Conservation (phyloP, 306 rosid species). For the Cicer arietinum region DNA sequence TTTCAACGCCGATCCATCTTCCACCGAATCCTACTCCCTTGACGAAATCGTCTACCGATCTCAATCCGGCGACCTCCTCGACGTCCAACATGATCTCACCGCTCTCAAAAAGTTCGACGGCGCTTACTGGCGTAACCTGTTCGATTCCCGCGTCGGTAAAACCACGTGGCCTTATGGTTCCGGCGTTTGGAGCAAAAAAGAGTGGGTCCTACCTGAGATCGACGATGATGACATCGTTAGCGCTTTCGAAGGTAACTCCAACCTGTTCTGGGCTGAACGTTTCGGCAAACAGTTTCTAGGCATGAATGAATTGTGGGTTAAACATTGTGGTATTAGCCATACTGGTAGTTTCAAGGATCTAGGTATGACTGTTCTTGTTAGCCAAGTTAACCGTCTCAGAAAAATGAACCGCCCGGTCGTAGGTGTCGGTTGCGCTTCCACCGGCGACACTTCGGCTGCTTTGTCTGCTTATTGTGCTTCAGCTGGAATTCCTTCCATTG, state of each 20-base stretch:
- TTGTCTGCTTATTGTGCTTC: constrained; percentile 79
- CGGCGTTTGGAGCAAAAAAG: constrained; percentile 90
- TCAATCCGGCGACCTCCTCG: constrained; percentile 75
- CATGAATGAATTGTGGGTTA: constrained; percentile 87
- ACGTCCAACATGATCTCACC: constrained; percentile 71
- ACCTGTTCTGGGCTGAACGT: constrained; percentile 91
- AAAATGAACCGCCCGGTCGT: constrained; percentile 74
- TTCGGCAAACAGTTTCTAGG: constrained; percentile 72
- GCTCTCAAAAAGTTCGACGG: constrained; percentile 76
- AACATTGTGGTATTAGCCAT: constrained; percentile 89
- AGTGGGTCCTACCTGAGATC: constrained; percentile 86
- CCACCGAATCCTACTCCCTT: constrained; percentile 75
- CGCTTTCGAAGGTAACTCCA: constrained; percentile 85
- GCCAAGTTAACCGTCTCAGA: constrained; percentile 77
- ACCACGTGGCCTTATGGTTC: constrained; percentile 92
- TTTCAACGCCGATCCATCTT: constrained; percentile 62
- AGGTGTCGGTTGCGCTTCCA: constrained; percentile 87
- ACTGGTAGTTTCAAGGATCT: constrained; percentile 85
- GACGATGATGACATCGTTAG: constrained; percentile 69
- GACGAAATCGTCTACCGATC: constrained; percentile 88
- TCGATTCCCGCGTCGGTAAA: constrained; percentile 78
- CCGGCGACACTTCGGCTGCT: constrained; percentile 86
- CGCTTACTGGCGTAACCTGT: constrained; percentile 75
- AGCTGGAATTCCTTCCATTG: constrained; percentile 77
- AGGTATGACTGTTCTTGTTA: constrained; percentile 88